Evolutionary conservation across 2,329 filamentous ascomycete genomes (phyloP).

Genomic region (Colletotrichum sp.): DNA sequence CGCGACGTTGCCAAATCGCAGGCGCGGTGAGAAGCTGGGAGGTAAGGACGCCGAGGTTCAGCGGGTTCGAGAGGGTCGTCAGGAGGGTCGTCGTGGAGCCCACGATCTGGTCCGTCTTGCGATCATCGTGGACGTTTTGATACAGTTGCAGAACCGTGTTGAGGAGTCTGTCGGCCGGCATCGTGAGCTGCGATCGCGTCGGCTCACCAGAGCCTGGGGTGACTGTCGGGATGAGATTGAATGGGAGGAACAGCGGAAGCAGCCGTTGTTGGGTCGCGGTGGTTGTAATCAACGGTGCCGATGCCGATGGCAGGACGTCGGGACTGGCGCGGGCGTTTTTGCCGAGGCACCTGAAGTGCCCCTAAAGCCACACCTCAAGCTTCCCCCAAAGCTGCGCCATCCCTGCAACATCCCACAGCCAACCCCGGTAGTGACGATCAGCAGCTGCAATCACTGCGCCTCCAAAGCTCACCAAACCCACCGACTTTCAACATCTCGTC

Average conservation of each 20-base stretch:
- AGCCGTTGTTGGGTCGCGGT: neutral
- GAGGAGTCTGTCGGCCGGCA: slow-evolving; percentile 72
- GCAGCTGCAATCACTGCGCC: neutral
- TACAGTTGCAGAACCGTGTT: slow-evolving; percentile 68
- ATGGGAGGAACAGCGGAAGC: neutral
- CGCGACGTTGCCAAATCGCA: slow-evolving; percentile 69
- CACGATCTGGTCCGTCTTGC: slow-evolving; percentile 61
- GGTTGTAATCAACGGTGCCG: neutral
- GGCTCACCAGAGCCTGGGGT: neutral
- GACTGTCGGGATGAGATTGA: neutral
- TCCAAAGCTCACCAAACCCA: slow-evolving; percentile 1
- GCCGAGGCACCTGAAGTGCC: slow-evolving; percentile 29
- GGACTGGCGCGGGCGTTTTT: slow-evolving; percentile 18
- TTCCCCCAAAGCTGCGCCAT: slow-evolving; percentile 4
- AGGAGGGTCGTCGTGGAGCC: slow-evolving; percentile 72
- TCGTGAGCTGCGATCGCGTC: slow-evolving; percentile 34
- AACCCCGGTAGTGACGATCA: slow-evolving; percentile 7
- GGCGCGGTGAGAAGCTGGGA: slow-evolving; percentile 75
- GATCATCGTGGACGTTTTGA: slow-evolving; percentile 56
- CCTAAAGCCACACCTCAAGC: slow-evolving; percentile 17
- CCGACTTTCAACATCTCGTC: neutral
- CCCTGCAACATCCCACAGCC: slow-evolving; percentile 6
- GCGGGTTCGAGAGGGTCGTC: slow-evolving; percentile 72
- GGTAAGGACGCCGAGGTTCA: slow-evolving; percentile 76
- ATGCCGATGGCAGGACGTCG: slow-evolving; percentile 9